Evolutionary conservation across 2,329 filamentous ascomycete species (phyloP).

Genomic region (Fusarium sp.): DNA sequence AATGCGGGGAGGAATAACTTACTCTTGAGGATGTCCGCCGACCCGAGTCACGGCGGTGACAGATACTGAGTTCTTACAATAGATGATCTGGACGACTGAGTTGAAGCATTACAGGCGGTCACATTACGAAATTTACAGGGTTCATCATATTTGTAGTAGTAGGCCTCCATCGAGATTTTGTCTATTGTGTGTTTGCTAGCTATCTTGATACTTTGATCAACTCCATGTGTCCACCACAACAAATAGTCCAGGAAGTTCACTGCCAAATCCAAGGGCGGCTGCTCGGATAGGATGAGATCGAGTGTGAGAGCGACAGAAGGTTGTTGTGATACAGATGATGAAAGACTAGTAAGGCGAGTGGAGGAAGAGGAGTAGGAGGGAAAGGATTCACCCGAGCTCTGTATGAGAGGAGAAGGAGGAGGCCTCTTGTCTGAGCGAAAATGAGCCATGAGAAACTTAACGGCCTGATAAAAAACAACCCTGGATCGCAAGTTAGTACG

Average conservation of each 20-base stretch:
- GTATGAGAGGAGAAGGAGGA: too few relatives aligned
- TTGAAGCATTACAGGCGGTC: neutral
- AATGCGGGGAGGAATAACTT: fast-evolving
- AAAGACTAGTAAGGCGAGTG: too few relatives aligned
- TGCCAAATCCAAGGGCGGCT: neutral
- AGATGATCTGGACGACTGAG: too few relatives aligned
- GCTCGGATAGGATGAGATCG: too few relatives aligned
- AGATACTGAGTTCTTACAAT: too few relatives aligned
- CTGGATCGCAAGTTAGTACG: too few relatives aligned
- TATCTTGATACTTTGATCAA: neutral
- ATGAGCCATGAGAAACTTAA: too few relatives aligned
- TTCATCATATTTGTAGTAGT: neutral
- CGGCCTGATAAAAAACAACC: too few relatives aligned
- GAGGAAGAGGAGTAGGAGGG: neutral
- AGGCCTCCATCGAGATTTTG: neutral
- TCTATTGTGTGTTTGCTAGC: neutral
- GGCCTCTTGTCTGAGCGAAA: too few relatives aligned
- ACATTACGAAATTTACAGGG: neutral
- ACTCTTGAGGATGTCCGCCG: too few relatives aligned
- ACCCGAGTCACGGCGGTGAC: fast-evolving
- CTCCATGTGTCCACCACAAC: fast-evolving
- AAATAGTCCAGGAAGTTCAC: neutral
- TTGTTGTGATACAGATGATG: neutral
- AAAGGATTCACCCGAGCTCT: too few relatives aligned
- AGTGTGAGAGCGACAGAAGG: neutral